These are phyloP conservation scores for Acanthamoeba quina DNA, from an alignment of 208 protist genomes.

Conservation along the genomic window DNA sequence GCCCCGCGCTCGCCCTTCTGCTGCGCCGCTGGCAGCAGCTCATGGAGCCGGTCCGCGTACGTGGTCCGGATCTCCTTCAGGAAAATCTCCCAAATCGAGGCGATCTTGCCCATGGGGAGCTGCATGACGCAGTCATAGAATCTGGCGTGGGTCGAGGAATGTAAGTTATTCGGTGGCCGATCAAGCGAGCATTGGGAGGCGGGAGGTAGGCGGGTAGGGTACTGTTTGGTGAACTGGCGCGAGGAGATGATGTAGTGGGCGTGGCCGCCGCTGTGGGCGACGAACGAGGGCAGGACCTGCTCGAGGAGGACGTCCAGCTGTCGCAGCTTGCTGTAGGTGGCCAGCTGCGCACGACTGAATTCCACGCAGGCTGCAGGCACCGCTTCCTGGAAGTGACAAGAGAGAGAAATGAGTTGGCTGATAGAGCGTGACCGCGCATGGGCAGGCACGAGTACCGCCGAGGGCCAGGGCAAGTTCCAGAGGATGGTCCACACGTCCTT, in stretches of 20 bases:
- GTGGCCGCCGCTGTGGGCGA: neutral
- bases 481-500: slow-evolving; percentile 46
- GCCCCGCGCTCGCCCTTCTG: neutral
- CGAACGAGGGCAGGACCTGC: slow-evolving; percentile 38
- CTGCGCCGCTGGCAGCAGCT: slow-evolving; percentile 7
- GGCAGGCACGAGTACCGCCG: neutral
- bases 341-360: slow-evolving; percentile 41
- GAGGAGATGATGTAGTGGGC: slow-evolving; percentile 67
- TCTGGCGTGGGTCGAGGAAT: neutral
- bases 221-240: slow-evolving; percentile 53
- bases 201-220: neutral
- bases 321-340: slow-evolving; percentile 59
- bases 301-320: slow-evolving; percentile 47
- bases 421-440: neutral
- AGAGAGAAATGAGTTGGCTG: neutral
- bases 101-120: slow-evolving; percentile 67
- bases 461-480: slow-evolving; percentile 63
- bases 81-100: slow-evolving; percentile 63
- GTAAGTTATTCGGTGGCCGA: neutral
- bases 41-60: neutral
- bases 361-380: neutral
- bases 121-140: slow-evolving; percentile 69
- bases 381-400: neutral
- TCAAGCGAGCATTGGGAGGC: no score
- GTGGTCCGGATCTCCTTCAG: neutral